phyloP scores from a whole-genome alignment of 768 basidiomycete genomes.

The Lactifluus piperatus region DNA sequence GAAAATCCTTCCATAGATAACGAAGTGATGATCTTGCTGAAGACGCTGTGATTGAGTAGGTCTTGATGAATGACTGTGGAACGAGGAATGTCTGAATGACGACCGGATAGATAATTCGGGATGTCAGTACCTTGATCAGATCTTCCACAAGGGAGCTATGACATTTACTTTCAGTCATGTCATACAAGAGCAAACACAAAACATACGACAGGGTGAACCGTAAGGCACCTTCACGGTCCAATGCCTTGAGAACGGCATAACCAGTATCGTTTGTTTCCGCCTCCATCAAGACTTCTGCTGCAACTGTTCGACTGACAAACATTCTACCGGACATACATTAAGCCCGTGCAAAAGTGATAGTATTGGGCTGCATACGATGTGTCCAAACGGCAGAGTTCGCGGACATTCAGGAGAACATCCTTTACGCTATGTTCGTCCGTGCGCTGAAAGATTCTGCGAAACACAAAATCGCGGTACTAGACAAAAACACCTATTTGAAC shows the following conservation, averaged over 20 bases:
- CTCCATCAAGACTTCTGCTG: constrained; percentile 78
- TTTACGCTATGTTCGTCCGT: constrained; percentile 46
- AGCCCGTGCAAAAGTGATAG: constrained; percentile 4
- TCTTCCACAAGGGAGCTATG: constrained; percentile 50
- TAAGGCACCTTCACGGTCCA: constrained; percentile 56
- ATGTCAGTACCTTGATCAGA: constrained; percentile 49
- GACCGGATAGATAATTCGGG: background rate
- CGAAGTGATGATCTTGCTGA: constrained; percentile 46
- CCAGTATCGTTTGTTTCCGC: constrained; percentile 60
- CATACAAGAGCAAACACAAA: background rate
- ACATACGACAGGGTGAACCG: constrained; percentile 61
- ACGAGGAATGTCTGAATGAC: background rate
- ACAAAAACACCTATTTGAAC: background rate
- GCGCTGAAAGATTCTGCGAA: constrained; percentile 78
- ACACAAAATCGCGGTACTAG: constrained; percentile 79
- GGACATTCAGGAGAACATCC: constrained; percentile 62
- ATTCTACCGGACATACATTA: constrained; percentile 38
- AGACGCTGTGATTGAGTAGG: constrained; percentile 50
- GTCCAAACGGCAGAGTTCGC: constrained; percentile 64
- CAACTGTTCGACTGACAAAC: constrained; percentile 79
- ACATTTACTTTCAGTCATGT: background rate
- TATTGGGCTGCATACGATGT: constrained; percentile 38
- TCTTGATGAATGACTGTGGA: constrained; percentile 55
- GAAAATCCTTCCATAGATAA: constrained; percentile 59
- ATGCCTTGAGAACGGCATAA: constrained; percentile 56